Evolutionary conservation across 768 basidiomycete species (phyloP).

Genomic region (Pleurotus giganteus): DNA sequence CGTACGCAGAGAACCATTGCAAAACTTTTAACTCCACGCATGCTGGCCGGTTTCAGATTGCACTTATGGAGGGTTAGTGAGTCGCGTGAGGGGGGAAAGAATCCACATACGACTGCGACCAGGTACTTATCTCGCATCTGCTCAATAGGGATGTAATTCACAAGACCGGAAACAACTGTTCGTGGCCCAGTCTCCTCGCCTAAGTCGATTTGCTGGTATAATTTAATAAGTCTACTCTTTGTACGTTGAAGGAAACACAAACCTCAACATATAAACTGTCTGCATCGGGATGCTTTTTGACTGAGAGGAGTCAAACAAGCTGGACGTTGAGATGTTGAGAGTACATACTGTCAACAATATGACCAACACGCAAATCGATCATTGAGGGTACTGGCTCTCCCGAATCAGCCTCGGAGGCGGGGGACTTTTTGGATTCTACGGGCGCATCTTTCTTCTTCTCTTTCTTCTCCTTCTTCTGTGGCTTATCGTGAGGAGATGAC

Average conservation of each 20-base stretch:
- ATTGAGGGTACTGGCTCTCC: constrained; percentile 91
- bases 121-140: constrained; percentile 84
- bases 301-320: constrained; percentile 33
- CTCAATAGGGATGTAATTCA: constrained; percentile 95
- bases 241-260: constrained; percentile 14
- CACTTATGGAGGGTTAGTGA: constrained; percentile 44
- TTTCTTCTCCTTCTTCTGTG: constrained; percentile 57
- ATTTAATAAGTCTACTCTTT: background rate
- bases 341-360: constrained; percentile 77
- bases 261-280: constrained; percentile 97
- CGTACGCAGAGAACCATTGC: constrained; percentile 95
- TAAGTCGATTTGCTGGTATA: constrained; percentile 83
- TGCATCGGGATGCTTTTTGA: constrained; percentile 95
- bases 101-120: constrained; percentile 64
- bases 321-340: background rate
- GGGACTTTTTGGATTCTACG: constrained; percentile 39
- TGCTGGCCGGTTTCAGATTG: constrained; percentile 92
- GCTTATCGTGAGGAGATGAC: constrained; percentile 20
- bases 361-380: constrained; percentile 95
- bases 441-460: constrained; percentile 49
- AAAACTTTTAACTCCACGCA: constrained; percentile 97
- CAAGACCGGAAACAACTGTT: constrained; percentile 95
- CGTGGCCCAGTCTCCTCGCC: constrained; percentile 94
- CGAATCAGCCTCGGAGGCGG: constrained; percentile 56
- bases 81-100: background rate